Percentiles rank a stretch among this genome's conserved stretches.
phyloP scores from a whole-genome alignment of 2,329 filamentous ascomycete species.

The Hypoxylon sp. region DNA sequence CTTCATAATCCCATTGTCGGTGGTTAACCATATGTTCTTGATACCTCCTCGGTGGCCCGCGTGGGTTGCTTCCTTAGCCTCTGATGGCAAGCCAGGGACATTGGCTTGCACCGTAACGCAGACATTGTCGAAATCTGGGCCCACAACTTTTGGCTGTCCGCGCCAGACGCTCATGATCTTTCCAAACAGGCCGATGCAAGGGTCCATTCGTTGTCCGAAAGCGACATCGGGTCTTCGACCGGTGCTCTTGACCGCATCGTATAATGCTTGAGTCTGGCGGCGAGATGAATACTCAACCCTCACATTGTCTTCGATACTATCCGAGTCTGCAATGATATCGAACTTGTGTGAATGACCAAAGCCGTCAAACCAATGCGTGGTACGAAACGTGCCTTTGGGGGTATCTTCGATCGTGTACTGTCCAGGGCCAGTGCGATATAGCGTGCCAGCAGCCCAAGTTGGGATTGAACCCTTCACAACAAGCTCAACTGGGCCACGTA shows the following conservation, averaged over 20 bases:
- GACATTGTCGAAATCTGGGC: constrained; percentile 65
- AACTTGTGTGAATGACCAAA: constrained; percentile 80
- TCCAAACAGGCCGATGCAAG: constrained; percentile 78
- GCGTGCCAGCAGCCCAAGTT: constrained; percentile 75
- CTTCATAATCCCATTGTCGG: constrained; percentile 69
- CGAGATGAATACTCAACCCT: constrained; percentile 79
- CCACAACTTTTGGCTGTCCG: constrained; percentile 44
- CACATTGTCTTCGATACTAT: constrained; percentile 41
- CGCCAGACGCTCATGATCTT: constrained; percentile 76
- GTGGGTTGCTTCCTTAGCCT: constrained; percentile 33
- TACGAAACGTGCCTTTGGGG: constrained; percentile 68
- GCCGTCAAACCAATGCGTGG: constrained; percentile 86
- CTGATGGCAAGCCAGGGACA: constrained; percentile 67
- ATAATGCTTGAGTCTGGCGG: constrained; percentile 73
- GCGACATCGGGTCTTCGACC: constrained; percentile 70
- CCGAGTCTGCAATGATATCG: constrained; percentile 66
- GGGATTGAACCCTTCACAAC: constrained; percentile 76
- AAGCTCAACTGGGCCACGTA: constrained; percentile 74
- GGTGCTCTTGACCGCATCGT: constrained; percentile 70
- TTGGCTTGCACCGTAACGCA: constrained; percentile 76
- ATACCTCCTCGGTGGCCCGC: constrained; percentile 57
- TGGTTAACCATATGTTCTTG: constrained; percentile 67
- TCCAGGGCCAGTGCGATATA: constrained; percentile 82
- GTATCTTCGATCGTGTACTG: constrained; percentile 71
- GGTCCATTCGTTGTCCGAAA: constrained; percentile 80